Base-by-base conservation (phyloP, 768 basidiomycete genomes). In the Phylloporus scabripes region DNA sequence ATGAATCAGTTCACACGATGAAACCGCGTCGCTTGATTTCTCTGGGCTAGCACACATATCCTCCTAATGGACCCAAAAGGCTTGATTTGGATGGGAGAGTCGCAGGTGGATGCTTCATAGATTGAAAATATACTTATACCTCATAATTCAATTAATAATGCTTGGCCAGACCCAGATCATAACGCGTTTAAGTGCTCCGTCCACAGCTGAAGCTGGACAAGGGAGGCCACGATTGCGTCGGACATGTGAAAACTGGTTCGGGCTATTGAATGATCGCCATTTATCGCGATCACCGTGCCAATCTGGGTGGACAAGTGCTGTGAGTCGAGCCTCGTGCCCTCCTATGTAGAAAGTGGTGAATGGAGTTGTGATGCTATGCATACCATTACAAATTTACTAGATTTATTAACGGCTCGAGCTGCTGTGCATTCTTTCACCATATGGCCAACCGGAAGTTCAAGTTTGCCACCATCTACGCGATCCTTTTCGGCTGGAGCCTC, bases 191-290 rank as follows among this genome's bases (percentile, higher is more conserved):
- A 39, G 37, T 29, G 12, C 11, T 37, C 33, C 28, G 28, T 32
- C 17, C 24, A 41, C 40, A 40, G 41, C 28, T 49, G 20, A 29
- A 42, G 7, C 33, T 28, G 18, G 26, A 10, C 29, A 36, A 29
- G 23, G n/a, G n/a, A 15, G 42, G 42, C 50, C 53, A 55, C 61
- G 64, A 60, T 68, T 61, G 66, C 54, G 37, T 66, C 64, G 64
- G 66, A 52, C 23, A n/a, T 60, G 42, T 44, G 41, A 42, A 37
- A 38, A 4, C 7, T 3, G 26, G 2, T 10, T 31, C 62, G 65
- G 61, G 32, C 4, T 42, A 36, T 52, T 49, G 8, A 60, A 32
- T 52, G 53, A 54, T 64, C 36, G 18, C 66, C 54, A 42, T 28
- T 24, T 40, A 53, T 59, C 49, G 50, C 51, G 51, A 52, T 53